Evolutionary conservation across 371 early-diverging fungal genomes (phyloP).

Genomic region (Mortierella sp.): DNA sequence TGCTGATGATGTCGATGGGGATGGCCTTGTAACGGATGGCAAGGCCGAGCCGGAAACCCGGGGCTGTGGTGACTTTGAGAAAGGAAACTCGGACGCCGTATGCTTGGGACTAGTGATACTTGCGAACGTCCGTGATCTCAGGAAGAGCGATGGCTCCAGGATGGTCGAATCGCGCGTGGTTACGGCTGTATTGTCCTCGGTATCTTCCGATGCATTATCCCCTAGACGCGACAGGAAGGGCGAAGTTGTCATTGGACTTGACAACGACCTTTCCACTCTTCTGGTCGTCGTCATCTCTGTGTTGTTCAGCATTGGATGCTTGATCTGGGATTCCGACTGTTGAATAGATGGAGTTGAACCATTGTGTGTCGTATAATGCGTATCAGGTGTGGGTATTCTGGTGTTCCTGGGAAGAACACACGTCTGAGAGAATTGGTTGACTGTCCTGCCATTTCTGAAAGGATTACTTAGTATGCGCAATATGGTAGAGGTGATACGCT

Average conservation of each 20-base stretch:
- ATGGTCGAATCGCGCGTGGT: background rate
- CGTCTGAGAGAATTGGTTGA: conserved; percentile 38
- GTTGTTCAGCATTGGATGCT: background rate
- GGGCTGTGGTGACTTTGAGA: conserved; percentile 8
- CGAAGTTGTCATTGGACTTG: background rate
- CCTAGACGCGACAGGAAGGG: conserved; percentile 2
- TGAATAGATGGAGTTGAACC: background rate
- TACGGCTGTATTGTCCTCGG: background rate
- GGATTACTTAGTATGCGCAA: background rate
- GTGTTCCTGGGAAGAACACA: conserved; percentile 12
- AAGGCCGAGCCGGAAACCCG: conserved; percentile 2
- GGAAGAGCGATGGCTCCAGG: conserved; percentile 4
- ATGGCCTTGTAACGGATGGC: background rate
- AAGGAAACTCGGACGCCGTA: background rate
- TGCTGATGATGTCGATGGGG: background rate
- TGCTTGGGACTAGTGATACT: background rate
- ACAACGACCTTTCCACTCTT: conserved; percentile 7
- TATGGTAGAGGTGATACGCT: background rate
- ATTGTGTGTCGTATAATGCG: background rate
- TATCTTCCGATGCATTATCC: background rate
- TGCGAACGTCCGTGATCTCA: conserved; percentile 7
- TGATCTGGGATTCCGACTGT: background rate
- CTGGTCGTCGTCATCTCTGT: conserved; percentile 2
- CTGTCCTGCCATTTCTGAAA: conserved; percentile 12
- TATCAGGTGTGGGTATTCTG: background rate